Base-by-base conservation (phyloP, 768 basidiomycete genomes). In the Chlorophyllum brunneum region DNA sequence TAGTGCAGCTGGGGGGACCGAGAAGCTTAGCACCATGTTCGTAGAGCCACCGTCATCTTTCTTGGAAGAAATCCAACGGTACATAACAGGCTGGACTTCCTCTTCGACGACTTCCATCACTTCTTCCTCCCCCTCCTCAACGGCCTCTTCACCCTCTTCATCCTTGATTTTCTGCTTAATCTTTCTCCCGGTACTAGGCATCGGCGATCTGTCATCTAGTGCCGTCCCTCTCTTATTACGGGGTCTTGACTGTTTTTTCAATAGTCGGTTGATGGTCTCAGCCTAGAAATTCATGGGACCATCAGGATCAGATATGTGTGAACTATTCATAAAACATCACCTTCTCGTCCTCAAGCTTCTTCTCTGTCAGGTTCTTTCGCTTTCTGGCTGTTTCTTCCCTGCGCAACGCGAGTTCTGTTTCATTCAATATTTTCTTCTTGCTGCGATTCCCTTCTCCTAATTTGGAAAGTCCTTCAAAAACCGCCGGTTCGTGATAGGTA, bases 311-410 rank as follows among this genome's bases (percentile, higher is more conserved):
- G 23, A 11, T 38, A 38, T 18, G 11, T 20, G 39, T 22, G 29
- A 27, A 40, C 42, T 18, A 48, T 41, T 11, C 36, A 53, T 4
- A 6, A 38, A 38, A 22, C 47, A 63, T 46, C 49, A 84, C 90
- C 80, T 89, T 91, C 67, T 92, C 90, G 53, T 92, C 88, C 62
- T 90, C 87, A 3, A 91, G 72, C 66, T 87, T 88, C 71, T 90
- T 90, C 67, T 92, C 88, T 5, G 80, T 81, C 38, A 92, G 67
- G 59, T 89, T 86, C 60, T 81, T 87, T 47, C 92, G 76, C 67
- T 92, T 93, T 31, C 90, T 73, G 0, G 88, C 88, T 0, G 85
- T 89, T 63, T 94, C 92, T 59, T 92, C 88, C 16, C 85, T 74
- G 34, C 84, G 77, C 2, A 90, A 69, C 0, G 87, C 87, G 3